Evolutionary conservation across 148 eudicot genomes (phyloP).

Genomic region (Spergularia bocconei): DNA sequence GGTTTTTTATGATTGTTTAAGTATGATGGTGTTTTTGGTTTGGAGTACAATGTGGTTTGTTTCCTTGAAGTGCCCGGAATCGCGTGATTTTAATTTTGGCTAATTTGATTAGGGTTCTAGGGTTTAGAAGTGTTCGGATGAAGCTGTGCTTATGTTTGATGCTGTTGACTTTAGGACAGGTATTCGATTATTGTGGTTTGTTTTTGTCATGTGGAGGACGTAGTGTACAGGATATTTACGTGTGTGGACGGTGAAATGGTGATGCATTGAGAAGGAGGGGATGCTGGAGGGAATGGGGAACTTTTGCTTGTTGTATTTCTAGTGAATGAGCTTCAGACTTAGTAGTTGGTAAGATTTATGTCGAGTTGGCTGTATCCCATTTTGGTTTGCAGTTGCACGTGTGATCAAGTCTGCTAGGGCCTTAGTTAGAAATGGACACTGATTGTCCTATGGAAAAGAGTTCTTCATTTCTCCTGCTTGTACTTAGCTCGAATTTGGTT

Average conservation of each 20-base stretch:
- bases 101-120: background rate
- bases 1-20: background rate
- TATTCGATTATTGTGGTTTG: background rate
- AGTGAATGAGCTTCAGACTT: background rate
- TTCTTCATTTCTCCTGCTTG: background rate
- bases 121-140: background rate
- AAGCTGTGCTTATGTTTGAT: background rate
- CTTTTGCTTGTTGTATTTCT: background rate
- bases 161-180: background rate
- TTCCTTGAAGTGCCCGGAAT: background rate
- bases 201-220: background rate
- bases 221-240: background rate
- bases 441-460: background rate
- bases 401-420: background rate
- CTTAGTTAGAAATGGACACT: background rate
- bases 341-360: too few relatives aligned
- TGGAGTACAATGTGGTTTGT: background rate
- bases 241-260: background rate
- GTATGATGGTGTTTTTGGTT: background rate
- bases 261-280: background rate
- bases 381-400: background rate
- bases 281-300: background rate
- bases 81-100: background rate
- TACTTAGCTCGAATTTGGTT: background rate
- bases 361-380: background rate